Evolutionary conservation across 148 eudicot genomes (phyloP).

Genomic region (Vaccinium myrtillus): DNA sequence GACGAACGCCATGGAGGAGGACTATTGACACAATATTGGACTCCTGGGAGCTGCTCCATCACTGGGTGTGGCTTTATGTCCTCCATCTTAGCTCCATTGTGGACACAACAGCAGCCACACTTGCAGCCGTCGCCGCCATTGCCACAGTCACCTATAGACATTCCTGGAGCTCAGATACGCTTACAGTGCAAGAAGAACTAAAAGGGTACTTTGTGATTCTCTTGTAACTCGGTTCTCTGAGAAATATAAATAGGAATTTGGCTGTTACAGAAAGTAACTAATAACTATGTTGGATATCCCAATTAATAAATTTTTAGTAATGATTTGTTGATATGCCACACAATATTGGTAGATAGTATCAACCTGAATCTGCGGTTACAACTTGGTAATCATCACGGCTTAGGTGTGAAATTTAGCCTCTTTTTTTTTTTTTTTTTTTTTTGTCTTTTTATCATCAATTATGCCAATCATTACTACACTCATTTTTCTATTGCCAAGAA

Average conservation of each 20-base stretch:
- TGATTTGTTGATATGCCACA: not conserved
- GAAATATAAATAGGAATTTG: not conserved
- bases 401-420: not conserved
- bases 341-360: not conserved
- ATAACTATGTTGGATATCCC: not conserved
- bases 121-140: not conserved
- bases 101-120: constrained; percentile 4
- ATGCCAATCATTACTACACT: no score
- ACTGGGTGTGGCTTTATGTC: constrained; percentile 69
- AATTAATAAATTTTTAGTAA: not conserved
- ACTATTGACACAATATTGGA: constrained; percentile 69
- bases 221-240: not conserved
- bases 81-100: constrained; percentile 18
- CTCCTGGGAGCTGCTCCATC: constrained; percentile 59
- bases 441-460: no score
- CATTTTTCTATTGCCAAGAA: no score
- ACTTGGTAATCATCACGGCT: not conserved
- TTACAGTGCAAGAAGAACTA: not conserved
- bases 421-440: no score
- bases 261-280: constrained; percentile 9
- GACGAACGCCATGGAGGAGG: constrained; percentile 67
- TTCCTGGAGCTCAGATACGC: not conserved
- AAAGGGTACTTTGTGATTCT: not conserved
- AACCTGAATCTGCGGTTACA: constrained; percentile 4
- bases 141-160: not conserved